Percentiles rank a stretch among this genome's conserved stretches.
Evolutionary conservation across 805 yeast species (phyloP).

Genomic region (Tetrapisispora fleetii): DNA sequence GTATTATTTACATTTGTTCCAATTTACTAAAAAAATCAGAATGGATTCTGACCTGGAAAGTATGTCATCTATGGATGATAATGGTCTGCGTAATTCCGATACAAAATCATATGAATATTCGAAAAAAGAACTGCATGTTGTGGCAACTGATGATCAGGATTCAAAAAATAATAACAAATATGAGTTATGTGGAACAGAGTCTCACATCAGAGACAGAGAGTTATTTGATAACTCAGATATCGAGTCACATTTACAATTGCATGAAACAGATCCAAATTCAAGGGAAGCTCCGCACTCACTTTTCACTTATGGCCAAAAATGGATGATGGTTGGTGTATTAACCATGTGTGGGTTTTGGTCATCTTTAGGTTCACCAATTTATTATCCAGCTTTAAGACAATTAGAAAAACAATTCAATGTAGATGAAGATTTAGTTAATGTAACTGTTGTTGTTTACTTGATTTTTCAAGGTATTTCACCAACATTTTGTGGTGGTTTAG

Average conservation of each 20-base stretch:
- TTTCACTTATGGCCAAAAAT: slow-evolving; percentile 19
- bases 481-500: slow-evolving; percentile 51
- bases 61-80: too few species aligned
- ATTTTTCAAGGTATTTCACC: slow-evolving; percentile 71
- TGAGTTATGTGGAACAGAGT: slow-evolving; percentile 10
- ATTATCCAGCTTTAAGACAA: slow-evolving; percentile 65
- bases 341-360: slow-evolving; percentile 48
- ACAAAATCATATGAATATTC: not conserved
- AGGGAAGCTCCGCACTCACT: slow-evolving; percentile 17
- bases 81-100: too few species aligned
- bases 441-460: slow-evolving; percentile 67
- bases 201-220: slow-evolving; percentile 18
- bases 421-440: slow-evolving; percentile 46
- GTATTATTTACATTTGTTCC: too few species aligned
- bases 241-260: slow-evolving; percentile 2
- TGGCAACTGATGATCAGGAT: not conserved
- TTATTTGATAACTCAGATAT: slow-evolving; percentile 3
- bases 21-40: too few species aligned
- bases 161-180: not conserved
- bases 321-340: slow-evolving; percentile 24
- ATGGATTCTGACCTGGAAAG: too few species aligned
- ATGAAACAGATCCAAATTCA: not conserved
- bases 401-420: slow-evolving; percentile 46
- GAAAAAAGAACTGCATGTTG: not conserved
- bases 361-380: slow-evolving; percentile 65